Conservation (phyloP, 345 rosid genomes). For the Boechera divaricarpa region DNA sequence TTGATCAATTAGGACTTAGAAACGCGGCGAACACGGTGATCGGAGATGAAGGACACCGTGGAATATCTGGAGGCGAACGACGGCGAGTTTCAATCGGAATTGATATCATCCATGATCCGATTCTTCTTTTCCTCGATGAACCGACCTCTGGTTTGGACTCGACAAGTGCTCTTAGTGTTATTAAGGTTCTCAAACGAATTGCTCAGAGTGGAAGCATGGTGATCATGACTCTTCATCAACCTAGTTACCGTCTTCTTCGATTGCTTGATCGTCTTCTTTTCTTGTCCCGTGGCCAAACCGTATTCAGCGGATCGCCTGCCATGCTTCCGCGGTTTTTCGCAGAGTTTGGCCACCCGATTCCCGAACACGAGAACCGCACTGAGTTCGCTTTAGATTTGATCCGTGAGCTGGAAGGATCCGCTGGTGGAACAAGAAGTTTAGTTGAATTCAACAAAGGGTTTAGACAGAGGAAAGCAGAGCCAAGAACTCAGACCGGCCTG, state of each 20-base stretch:
- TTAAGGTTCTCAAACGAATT: slow-evolving; percentile 79
- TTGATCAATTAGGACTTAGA: slow-evolving; percentile 82
- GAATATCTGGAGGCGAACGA: slow-evolving; percentile 88
- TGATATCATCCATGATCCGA: slow-evolving; percentile 90
- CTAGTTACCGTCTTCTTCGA: slow-evolving; percentile 72
- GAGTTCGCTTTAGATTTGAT: slow-evolving; percentile 86
- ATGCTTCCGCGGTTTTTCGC: slow-evolving; percentile 61
- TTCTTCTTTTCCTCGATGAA: slow-evolving; percentile 80
- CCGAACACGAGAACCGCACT: slow-evolving; percentile 81
- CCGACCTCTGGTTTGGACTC: slow-evolving; percentile 96
- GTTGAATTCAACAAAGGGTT: slow-evolving; percentile 69
- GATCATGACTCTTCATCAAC: slow-evolving; percentile 92
- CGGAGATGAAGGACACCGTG: slow-evolving; percentile 94
- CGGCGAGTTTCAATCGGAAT: slow-evolving; percentile 89
- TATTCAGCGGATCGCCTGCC: slow-evolving; percentile 78
- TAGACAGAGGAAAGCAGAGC: slow-evolving; percentile 43
- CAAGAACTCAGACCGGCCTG: slow-evolving; percentile 31
- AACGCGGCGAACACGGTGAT: slow-evolving; percentile 82
- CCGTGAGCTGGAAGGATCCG: slow-evolving; percentile 83
- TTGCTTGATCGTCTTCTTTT: slow-evolving; percentile 75
- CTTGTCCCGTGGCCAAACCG: slow-evolving; percentile 87
- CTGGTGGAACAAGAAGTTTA: slow-evolving; percentile 75
- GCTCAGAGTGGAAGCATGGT: slow-evolving; percentile 93
- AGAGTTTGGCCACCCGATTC: slow-evolving; percentile 85
- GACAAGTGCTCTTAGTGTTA: slow-evolving; percentile 86